Evolutionary conservation across 768 basidiomycete species (phyloP), one percentile per base, ranked within the genome.

Genomic region (Crepidotus variabilis): DNA sequence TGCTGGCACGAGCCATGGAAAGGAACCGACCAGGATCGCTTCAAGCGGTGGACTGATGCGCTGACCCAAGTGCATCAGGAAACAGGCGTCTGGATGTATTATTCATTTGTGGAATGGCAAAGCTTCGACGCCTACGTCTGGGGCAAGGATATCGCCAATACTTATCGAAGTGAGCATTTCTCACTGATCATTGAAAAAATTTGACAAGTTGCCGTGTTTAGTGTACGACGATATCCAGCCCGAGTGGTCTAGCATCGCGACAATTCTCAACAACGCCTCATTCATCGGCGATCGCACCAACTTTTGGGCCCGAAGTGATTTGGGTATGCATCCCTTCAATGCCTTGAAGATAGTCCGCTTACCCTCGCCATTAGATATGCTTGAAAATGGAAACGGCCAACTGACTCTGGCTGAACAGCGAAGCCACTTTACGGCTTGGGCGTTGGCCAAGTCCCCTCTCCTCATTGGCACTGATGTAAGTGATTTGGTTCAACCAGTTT

Each of bases 371-470:
- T 2, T 34, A 64, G 65, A 64, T 45, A 66, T 68, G 52, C 55
- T 68, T 35, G 52, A 61, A 60, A 83, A 80, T 46, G 81, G 81
- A 45, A 82, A 83, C 50, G 79, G 80, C 5, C 69, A 71, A n/a
- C 62, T 83, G 36, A 72, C 76, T 0, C 72, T 72, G 52, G 80
- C 78, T 2, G 80, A 83, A 64, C 67, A 73, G 24, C 79, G 80
- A 62, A 77, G 78, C 21, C 81, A 82, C 62, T 82, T 82, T 61
- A 80, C 79, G 1, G 79, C 78, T 0, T 83, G 82, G 82, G 80
- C 82, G 21, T 63, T 83, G 67, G 76, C 76, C 18, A 83, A 82
- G 60, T 78, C 78, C 0, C 82, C 80, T 6, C 71, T 83, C 14
- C 68, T 82, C 47, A 74, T 83, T 50, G 75, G 82, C 54, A 78